Evolutionary conservation across 2,329 filamentous ascomycete species (phyloP).

Genomic region (Botrytis paeoniae): DNA sequence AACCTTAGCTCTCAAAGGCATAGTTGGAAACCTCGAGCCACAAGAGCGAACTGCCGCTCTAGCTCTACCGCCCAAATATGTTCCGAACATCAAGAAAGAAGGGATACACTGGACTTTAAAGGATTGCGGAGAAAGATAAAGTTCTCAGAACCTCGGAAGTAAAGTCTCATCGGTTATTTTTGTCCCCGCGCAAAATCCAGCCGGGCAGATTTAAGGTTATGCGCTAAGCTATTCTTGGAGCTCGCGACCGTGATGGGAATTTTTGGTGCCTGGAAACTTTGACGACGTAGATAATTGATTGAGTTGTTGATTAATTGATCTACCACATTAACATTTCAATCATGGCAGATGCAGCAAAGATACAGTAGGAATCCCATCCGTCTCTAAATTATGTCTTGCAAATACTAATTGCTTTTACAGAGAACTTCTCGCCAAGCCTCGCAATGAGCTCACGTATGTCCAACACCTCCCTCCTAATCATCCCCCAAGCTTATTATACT

Average conservation of each 20-base stretch:
- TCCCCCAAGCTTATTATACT: constrained; percentile 28
- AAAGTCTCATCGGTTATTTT: constrained; percentile 22
- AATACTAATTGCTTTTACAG: constrained; percentile 45
- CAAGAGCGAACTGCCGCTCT: constrained; percentile 48
- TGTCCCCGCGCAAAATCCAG: constrained; percentile 16
- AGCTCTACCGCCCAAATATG: constrained; percentile 52
- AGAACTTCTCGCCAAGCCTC: constrained; percentile 85
- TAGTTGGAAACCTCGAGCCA: constrained; percentile 47
- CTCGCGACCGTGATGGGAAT: constrained; percentile 25
- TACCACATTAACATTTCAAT: constrained; percentile 34
- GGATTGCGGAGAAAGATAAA: constrained; percentile 23
- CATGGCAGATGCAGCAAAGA: constrained; percentile 68
- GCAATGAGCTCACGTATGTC: constrained; percentile 84
- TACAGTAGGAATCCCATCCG: constrained; percentile 52
- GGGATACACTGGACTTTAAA: constrained; percentile 20
- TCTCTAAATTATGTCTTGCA: neutral
- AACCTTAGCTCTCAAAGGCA: constrained; percentile 81
- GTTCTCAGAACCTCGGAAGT: constrained; percentile 18
- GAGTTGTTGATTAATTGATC: constrained; percentile 19
- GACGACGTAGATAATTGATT: constrained; percentile 21
- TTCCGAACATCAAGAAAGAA: constrained; percentile 54
- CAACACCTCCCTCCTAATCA: constrained; percentile 10
- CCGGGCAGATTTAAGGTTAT: constrained; percentile 21
- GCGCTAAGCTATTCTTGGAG: constrained; percentile 28
- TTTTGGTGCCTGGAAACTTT: constrained; percentile 23